Base-by-base conservation (phyloP, 257 asterid species). In the Solanum etuberosum region DNA sequence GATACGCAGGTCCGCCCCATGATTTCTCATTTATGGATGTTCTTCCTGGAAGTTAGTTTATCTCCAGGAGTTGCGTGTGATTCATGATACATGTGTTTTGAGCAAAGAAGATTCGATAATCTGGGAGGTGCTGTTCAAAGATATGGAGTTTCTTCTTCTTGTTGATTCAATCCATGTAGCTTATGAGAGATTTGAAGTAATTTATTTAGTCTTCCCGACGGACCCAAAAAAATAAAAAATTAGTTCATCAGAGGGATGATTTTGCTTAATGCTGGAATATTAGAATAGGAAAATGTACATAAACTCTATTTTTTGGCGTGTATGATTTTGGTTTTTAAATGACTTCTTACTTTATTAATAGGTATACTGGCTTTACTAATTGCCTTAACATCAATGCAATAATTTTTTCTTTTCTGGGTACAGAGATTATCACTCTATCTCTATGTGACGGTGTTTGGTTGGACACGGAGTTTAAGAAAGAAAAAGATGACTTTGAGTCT, bases 21-120 rank as follows among this genome's bases (percentile, higher is more conserved):
- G 98, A 95, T 86, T 94, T 93, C 88, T 96, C 98, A 27, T 90
- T 93, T 86, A 81, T 86, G 81, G 98, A 96, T 87, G 89, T 95
- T 88, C 90, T 95, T 91, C 97, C 95, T 20, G 83, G 86, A 89
- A 91, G 90, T 84, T 94, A 91, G 93, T 65, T 74, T 87, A 32
- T 65, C 11, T 13, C 43, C 6, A 20, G 15, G 81, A 32, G 27
- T 61, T 81, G 85, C 42, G 48, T 11, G 29, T 16, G 40, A 27
- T 46, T 46, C 85, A 16, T 8, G 13, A 48, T 15, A 29, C 29
- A 31, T 46, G 68, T 29, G 68, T 2, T 81, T 20, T 18, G 12
- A 9, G 85, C 29, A 18, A 81, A 46, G 83, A 42, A 77, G 61
- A 25, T 77, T n/a, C 31, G n/a, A 42, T 77, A 77, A 25, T 42